Evolutionary conservation across 2,329 filamentous ascomycete genomes (phyloP), one percentile per base, ranked within the genome.

Genomic region (Penicillium concentricum): DNA sequence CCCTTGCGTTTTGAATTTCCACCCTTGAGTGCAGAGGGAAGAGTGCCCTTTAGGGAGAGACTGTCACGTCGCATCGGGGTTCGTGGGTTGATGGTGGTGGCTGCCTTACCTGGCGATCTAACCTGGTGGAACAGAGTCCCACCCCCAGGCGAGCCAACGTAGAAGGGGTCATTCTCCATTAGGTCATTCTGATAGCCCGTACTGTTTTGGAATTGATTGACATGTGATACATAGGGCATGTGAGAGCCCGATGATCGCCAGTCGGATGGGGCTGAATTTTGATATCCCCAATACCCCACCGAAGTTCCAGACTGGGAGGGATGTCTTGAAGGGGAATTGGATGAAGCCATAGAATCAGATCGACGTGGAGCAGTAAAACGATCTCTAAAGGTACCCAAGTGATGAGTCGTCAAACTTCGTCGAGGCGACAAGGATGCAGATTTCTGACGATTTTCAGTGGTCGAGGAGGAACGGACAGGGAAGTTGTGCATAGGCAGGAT

Each of bases 1-100:
- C 74, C 73, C 51, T 73, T 75, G 28, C 72, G 70, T n/a, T 67
- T 64, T 1, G 67, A 67, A 10, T 66, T 71, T 4, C 66, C 64
- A 8, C 67, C 65, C 49, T 73, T 74, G 51, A 74, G 51, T 6
- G 72, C 72, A 5, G 73, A 75, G 20, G 66, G 59, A 35, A 72
- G 50, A 30, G 67, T 63, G 2, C 60, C 54, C 38, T 61, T 68
- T 12, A 57, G 52, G 26, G 66, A 65, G 15, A 61, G 52, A 32
- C 65, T 67, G 7, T 64, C 55, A 22, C 58, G 49, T 15, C 65
- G 65, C 59, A 67, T 58, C 6, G 66, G 58, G 38, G 61, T 65
- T 12, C 65, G 64, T 15, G 65, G 62, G 39, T 57, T 53, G 15
- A 60, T 50, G 24, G 50, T 57, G 10, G 52, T 63, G 2, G 46